Conservation (phyloP, 805 yeast species). For the Jamesozyma hellenica region DNA sequence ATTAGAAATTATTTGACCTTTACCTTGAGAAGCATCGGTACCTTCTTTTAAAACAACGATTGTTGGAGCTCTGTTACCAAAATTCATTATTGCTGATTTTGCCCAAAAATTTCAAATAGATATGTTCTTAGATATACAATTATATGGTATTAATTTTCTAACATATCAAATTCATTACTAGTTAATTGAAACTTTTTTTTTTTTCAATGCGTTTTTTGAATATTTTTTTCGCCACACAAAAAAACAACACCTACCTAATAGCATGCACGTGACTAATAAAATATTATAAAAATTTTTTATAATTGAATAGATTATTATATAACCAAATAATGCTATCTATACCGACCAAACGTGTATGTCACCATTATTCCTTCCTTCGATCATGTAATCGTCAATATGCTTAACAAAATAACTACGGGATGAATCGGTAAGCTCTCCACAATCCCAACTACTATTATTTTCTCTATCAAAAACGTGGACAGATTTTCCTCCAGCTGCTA, state of each 20-base stretch:
- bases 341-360: conserved; percentile 56
- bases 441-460: conserved; percentile 42
- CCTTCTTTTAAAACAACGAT: conserved; percentile 96
- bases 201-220: too few species aligned
- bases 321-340: too few species aligned
- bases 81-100: conserved; percentile 47
- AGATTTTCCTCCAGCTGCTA: conserved; percentile 37
- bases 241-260: too few species aligned
- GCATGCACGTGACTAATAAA: too few species aligned
- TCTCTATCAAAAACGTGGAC: conserved; percentile 50
- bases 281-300: too few species aligned
- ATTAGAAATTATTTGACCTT: conserved; percentile 88
- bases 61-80: conserved; percentile 93
- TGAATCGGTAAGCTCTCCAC: conserved; percentile 38
- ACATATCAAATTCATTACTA: background rate
- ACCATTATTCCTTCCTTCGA: conserved; percentile 56
- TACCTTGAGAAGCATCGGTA: conserved; percentile 93
- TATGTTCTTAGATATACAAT: background rate
- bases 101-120: background rate
- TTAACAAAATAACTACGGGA: conserved; percentile 59
- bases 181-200: background rate
- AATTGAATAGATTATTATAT: too few species aligned
- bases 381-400: conserved; percentile 53
- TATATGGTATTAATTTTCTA: background rate
- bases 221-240: conserved; percentile 2